Conservation (phyloP, 495 filamentous ascomycete species). For the Hypoxylon subgilvum region DNA sequence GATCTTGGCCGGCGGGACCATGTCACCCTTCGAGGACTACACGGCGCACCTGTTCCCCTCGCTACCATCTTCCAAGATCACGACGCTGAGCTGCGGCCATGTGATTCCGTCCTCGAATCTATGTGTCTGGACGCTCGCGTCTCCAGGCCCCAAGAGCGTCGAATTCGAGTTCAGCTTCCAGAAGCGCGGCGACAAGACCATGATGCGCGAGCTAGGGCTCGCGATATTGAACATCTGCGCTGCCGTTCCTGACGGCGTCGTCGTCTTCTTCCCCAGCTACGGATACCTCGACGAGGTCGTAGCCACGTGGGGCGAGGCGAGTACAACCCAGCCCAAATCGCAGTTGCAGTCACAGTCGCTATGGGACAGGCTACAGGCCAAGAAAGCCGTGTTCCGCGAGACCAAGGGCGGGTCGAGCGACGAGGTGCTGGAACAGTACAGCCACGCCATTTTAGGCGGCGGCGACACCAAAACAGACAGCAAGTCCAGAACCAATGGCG, state of each 20-base stretch:
- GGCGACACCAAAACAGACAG: neutral
- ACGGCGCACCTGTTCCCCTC: constrained; percentile 82
- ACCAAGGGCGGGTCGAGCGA: constrained; percentile 66
- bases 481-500: constrained; percentile 62
- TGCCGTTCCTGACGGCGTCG: constrained; percentile 84
- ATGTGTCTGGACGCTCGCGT: constrained; percentile 66
- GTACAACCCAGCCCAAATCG: constrained; percentile 37
- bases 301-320: constrained; percentile 63
- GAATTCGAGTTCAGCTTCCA: constrained; percentile 89
- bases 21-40: constrained; percentile 96
- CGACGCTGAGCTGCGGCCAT: constrained; percentile 89
- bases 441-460: constrained; percentile 66
- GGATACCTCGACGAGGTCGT: constrained; percentile 81
- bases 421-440: constrained; percentile 73
- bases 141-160: constrained; percentile 46
- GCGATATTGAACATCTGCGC: constrained; percentile 72
- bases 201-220: constrained; percentile 78
- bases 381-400: constrained; percentile 73
- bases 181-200: constrained; percentile 62
- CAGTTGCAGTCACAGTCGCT: no score
- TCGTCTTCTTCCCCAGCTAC: constrained; percentile 97
- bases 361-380: constrained; percentile 61
- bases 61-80: constrained; percentile 65
- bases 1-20: constrained; percentile 92
- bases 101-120: constrained; percentile 87